These are phyloP conservation scores for Triticum monococcum DNA, from an alignment of 176 grass and related monocot species.

Conservation along the genomic window DNA sequence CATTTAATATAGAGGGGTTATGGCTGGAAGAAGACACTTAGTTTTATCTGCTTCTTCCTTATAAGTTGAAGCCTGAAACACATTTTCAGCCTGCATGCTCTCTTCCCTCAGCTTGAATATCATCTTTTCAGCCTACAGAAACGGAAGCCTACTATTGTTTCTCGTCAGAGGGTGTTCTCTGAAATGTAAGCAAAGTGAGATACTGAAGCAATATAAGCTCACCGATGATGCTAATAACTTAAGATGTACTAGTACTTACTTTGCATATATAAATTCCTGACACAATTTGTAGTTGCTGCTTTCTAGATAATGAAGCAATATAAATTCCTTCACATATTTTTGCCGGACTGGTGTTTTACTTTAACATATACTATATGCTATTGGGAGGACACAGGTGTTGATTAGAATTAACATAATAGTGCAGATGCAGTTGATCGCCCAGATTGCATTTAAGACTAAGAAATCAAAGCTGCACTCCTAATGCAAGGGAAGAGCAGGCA, in stretches of 20 bases:
- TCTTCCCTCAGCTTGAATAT: conserved; percentile 76
- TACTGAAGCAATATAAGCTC: background rate
- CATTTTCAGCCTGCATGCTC: conserved; percentile 29
- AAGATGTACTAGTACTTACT: background rate
- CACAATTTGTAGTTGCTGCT: background rate
- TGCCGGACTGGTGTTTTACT: background rate
- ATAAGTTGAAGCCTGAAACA: background rate
- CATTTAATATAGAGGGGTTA: background rate
- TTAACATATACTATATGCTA: background rate
- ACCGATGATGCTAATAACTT: background rate
- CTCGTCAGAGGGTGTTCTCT: background rate
- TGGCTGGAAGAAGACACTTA: background rate
- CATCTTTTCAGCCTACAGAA: conserved; percentile 80
- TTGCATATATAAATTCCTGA: background rate
- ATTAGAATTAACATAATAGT: background rate
- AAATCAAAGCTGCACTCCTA: background rate
- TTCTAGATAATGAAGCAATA: background rate
- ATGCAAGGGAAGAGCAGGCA: background rate
- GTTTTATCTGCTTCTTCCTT: background rate
- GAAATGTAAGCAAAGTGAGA: background rate
- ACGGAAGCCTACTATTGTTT: background rate
- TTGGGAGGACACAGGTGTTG: background rate
- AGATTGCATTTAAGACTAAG: background rate
- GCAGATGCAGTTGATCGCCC: background rate
- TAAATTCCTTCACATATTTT: background rate